Conservation (phyloP, 768 basidiomycete genomes). For the Kwoniella europaea region DNA sequence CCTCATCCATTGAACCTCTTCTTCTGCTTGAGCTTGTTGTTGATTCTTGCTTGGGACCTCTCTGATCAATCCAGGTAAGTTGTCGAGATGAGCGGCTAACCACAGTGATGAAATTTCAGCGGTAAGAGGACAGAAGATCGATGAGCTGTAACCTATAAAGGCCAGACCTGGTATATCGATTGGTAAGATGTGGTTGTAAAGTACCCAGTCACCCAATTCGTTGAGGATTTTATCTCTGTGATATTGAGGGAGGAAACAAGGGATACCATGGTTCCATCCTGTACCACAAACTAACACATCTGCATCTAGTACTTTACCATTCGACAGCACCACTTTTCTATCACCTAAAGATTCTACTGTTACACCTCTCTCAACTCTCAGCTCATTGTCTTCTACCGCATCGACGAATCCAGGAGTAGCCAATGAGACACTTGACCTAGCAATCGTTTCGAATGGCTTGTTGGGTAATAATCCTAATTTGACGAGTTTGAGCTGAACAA, state of each 20-base stretch:
- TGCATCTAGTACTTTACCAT: background rate
- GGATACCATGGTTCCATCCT: constrained; percentile 1
- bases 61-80: background rate
- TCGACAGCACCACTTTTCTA: background rate
- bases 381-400: background rate
- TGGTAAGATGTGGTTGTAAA: constrained; percentile 1
- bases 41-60: background rate
- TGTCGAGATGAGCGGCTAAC: background rate
- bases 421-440: constrained; percentile 7
- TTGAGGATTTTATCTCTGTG: background rate
- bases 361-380: background rate
- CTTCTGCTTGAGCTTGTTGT: background rate
- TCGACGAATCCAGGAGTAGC: constrained; percentile 6
- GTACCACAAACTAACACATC: constrained; percentile 10
- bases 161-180: constrained; percentile 9
- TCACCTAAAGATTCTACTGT: background rate
- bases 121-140: constrained; percentile 15
- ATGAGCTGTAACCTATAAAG: constrained; percentile 10
- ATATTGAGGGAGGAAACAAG: background rate
- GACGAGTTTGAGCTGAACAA: constrained; percentile 4
- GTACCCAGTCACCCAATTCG: constrained; percentile 1
- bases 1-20: constrained; percentile 8
- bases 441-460: constrained; percentile 8
- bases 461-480: background rate
- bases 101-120: constrained; percentile 6